These are phyloP conservation scores for Chlorella sp. DNA, from an alignment of 139 green algal genomes.

Conservation along the genomic window DNA sequence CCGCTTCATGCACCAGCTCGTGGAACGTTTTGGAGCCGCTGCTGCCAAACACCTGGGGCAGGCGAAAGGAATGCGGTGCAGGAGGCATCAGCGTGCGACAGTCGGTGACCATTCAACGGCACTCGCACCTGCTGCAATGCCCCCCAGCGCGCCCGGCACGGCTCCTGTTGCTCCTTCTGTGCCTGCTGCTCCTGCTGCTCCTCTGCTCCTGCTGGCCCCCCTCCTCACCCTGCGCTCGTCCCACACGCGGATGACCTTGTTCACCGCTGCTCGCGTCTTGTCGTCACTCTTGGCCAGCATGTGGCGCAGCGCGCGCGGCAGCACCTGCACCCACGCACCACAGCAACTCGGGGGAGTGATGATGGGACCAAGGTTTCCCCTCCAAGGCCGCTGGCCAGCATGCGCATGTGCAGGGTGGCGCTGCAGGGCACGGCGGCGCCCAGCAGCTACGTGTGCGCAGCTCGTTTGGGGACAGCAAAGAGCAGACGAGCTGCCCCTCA, in stretches of 20 bases:
- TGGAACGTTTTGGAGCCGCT: conserved; percentile 33
- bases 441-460: too few relatives aligned
- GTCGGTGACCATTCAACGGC: too few relatives aligned
- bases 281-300: conserved; percentile 55
- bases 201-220: too few relatives aligned
- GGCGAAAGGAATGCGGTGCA: neutral
- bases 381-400: neutral
- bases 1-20: conserved; percentile 33
- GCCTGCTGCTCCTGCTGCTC: too few relatives aligned
- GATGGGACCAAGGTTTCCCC: too few relatives aligned
- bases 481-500: too few relatives aligned
- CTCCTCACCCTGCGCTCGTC: conserved; percentile 55
- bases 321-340: neutral
- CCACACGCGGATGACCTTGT: conserved; percentile 60
- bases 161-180: too few relatives aligned
- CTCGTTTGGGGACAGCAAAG: too few relatives aligned
- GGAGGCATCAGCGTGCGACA: neutral
- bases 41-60: conserved; percentile 34
- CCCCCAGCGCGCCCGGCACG: too few relatives aligned
- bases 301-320: conserved; percentile 57
- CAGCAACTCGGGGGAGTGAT: neutral
- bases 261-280: conserved; percentile 26
- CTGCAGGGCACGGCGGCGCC: too few relatives aligned
- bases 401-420: too few relatives aligned
- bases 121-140: too few relatives aligned